phyloP scores from a whole-genome alignment of 192 early-diverging fungal species.

The Backusella liffmaniae region DNA sequence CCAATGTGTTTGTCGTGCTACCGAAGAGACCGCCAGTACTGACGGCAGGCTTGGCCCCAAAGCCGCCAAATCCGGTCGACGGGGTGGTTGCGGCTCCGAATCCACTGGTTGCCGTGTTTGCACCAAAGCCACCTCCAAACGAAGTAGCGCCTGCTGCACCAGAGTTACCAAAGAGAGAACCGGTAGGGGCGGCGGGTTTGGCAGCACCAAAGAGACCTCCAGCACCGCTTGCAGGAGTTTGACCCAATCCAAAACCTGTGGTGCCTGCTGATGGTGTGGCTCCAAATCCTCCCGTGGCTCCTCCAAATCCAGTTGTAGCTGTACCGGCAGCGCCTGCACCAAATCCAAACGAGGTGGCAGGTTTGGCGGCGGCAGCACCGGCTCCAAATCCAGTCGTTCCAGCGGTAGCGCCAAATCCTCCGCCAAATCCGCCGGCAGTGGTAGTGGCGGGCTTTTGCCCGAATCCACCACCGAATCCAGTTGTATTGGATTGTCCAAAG shows the following conservation, averaged over 20 bases:
- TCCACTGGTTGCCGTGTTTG: slow-evolving; percentile 20
- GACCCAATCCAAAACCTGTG: slow-evolving; percentile 3
- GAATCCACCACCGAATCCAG: background rate
- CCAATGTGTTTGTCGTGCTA: slow-evolving; percentile 11
- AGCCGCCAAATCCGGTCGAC: background rate
- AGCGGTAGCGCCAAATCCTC: background rate
- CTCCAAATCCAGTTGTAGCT: background rate
- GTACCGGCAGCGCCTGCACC: background rate
- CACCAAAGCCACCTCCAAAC: slow-evolving; percentile 34
- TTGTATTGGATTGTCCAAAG: slow-evolving; percentile 31
- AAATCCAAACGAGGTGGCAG: background rate
- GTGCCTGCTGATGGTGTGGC: background rate
- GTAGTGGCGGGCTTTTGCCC: slow-evolving; percentile 20
- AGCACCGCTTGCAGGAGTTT: background rate
- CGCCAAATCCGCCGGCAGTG: slow-evolving; percentile 24
- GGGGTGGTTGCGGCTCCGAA: background rate
- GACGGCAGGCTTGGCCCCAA: slow-evolving; percentile 8
- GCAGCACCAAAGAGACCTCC: slow-evolving; percentile 14
- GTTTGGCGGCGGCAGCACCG: slow-evolving; percentile 21
- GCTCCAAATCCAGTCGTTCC: slow-evolving; percentile 27
- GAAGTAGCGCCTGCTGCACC: slow-evolving; percentile 1
- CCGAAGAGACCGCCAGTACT: slow-evolving; percentile 24
- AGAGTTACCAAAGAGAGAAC: slow-evolving; percentile 20
- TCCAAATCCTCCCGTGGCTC: background rate
- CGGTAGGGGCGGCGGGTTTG: background rate